Evolutionary conservation across 305 asterid species (phyloP), one percentile per base, ranked within the genome.

Genomic region (Ruellia speciosa): DNA sequence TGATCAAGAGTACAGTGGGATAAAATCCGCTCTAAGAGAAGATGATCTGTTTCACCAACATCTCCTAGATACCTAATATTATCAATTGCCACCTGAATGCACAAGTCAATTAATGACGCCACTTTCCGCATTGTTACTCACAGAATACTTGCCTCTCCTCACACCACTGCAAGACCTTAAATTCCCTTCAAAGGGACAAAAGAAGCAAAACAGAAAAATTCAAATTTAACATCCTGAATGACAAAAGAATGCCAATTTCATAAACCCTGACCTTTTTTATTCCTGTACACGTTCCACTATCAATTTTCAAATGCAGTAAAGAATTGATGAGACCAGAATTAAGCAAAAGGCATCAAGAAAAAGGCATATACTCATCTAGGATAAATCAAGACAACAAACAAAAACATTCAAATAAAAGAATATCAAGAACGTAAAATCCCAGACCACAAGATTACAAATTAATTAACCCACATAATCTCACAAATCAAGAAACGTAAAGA

Each of bases 41-140:
- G 80, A 58, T 6, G 37, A 19, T 92, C 99, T 4, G 89, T 79
- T 71, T 79, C 87, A 47, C 99, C 97, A 65, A 92, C 95, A 76
- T 92, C 75, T 49, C 99, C 97, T 15, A 92, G 79, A 77, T 88
- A 84, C 65, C 86, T 72, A 66, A 86, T 77, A 69, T 88, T 82
- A 65, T 79, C 86, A 69, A 92, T 66, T 8, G 88, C 97, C 62
- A 67, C 18, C 72, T 63, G 84, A 62, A 90, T 93, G 70, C 94
- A 85, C 17, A 90, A 75, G 77, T 90, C 98, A 52, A 87, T 88
- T 68, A 90, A 73, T 0, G 98, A 77, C 24, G 96, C 95, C 40
- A 59, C 71, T 75, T 50, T 61, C 4, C 14, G 59, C 75, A 56
- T 72, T 73, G 18, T 24, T 24, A 24, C 3, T 69, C 63, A n/a